Evolutionary conservation across 2,329 filamentous ascomycete species (phyloP).

Genomic region (Alternaria triticimaculans): DNA sequence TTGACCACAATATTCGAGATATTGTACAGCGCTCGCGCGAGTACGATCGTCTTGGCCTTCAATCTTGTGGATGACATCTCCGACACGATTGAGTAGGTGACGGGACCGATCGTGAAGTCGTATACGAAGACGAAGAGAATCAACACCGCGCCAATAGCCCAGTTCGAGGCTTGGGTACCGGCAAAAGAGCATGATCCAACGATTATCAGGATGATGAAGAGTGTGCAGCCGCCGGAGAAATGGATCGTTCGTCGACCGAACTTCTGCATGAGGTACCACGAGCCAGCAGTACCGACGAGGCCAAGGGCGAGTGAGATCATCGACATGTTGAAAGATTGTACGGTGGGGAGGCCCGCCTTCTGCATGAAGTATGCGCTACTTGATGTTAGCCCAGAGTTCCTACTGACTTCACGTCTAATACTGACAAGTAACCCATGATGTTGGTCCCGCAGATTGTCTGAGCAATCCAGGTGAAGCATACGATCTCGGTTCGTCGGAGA

Average conservation of each 20-base stretch:
- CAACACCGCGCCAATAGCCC: conserved; percentile 42
- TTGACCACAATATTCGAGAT: conserved; percentile 80
- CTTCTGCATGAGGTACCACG: conserved; percentile 82
- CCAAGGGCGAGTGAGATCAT: conserved; percentile 66
- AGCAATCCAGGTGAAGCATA: conserved; percentile 57
- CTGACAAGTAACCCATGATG: conserved; percentile 53
- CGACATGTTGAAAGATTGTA: conserved; percentile 53
- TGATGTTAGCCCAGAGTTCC: conserved; percentile 5
- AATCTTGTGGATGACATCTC: conserved; percentile 82
- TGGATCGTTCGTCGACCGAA: conserved; percentile 78
- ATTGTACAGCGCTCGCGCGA: conserved; percentile 77
- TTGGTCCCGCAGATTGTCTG: conserved; percentile 54
- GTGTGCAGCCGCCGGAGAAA: conserved; percentile 66
- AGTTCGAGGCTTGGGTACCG: conserved; percentile 54
- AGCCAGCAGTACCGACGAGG: conserved; percentile 78
- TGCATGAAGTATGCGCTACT: conserved; percentile 54
- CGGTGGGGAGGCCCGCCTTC: conserved; percentile 51
- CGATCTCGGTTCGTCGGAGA: conserved; percentile 75
- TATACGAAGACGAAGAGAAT: conserved; percentile 68
- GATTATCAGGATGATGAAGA: conserved; percentile 72
- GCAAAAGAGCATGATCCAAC: conserved; percentile 78
- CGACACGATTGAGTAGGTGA: conserved; percentile 85
- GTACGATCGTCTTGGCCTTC: conserved; percentile 87
- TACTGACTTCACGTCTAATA: background rate
- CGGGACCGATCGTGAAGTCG: conserved; percentile 84